phyloP scores from a whole-genome alignment of 169 alveolate species.

The Blepharisma undulans region DNA sequence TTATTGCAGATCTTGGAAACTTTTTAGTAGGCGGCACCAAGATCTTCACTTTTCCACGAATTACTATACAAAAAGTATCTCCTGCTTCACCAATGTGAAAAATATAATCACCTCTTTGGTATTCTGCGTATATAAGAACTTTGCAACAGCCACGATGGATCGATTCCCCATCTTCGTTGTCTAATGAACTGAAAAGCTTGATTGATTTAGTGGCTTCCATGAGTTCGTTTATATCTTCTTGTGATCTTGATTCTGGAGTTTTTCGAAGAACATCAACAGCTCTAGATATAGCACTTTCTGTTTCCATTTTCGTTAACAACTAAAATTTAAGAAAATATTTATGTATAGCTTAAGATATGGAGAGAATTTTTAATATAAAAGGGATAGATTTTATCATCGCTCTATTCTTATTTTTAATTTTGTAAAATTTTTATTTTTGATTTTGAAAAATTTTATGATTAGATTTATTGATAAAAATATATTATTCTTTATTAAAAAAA shows the following conservation, averaged over 20 bases:
- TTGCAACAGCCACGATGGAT: constrained; percentile 25
- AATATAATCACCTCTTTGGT: neutral
- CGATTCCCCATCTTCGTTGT: neutral
- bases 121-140: neutral
- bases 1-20: neutral
- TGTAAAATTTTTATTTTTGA: too few relatives aligned
- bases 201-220: neutral
- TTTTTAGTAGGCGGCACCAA: neutral
- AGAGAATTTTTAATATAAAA: neutral
- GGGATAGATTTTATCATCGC: neutral
- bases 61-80: constrained; percentile 7
- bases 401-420: too few relatives aligned
- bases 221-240: neutral
- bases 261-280: neutral
- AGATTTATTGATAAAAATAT: too few relatives aligned
- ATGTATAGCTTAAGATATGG: neutral
- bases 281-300: neutral
- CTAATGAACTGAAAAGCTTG: neutral
- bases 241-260: neutral
- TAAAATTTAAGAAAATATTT: neutral
- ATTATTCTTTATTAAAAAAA: too few relatives aligned
- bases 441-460: too few relatives aligned
- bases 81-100: constrained; percentile 39
- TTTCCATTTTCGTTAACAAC: neutral
- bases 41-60: constrained; percentile 19